Conservation (phyloP, 2,329 filamentous ascomycete species). For the Geosmithia putterillii region DNA sequence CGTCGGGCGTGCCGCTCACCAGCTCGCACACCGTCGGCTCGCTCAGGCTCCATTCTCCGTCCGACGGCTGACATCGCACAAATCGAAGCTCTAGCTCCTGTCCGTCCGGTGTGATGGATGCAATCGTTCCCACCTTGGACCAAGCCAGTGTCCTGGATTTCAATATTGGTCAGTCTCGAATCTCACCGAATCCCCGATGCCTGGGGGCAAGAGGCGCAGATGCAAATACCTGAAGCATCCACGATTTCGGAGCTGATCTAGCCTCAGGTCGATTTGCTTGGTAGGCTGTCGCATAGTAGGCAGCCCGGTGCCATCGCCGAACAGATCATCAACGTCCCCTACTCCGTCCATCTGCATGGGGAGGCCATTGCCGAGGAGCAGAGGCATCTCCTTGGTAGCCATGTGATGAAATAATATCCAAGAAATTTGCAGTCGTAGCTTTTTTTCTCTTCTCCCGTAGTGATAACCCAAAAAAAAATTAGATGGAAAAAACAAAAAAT, state of each 20-base stretch:
- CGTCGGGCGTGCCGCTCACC: slow-evolving; percentile 49
- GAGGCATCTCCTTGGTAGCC: slow-evolving; percentile 21
- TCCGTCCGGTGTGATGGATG: slow-evolving; percentile 64
- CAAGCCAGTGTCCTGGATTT: slow-evolving; percentile 61
- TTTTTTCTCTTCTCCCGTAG: neutral
- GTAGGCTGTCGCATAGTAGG: slow-evolving; percentile 31
- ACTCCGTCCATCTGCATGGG: slow-evolving; percentile 43
- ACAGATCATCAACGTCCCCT: slow-evolving; percentile 60
- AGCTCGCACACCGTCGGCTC: slow-evolving; percentile 54
- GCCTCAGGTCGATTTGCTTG: slow-evolving; percentile 57
- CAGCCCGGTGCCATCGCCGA: slow-evolving; percentile 53
- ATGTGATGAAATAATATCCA: neutral
- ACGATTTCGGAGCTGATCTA: slow-evolving; percentile 63
- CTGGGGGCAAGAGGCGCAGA: neutral
- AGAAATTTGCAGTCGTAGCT: neutral
- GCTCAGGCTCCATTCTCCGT: slow-evolving; percentile 66
- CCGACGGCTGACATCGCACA: slow-evolving; percentile 53
- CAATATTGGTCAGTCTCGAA: slow-evolving; percentile 5
- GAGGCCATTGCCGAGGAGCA: slow-evolving; percentile 29
- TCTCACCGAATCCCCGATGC: neutral
- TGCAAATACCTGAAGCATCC: slow-evolving; percentile 69
- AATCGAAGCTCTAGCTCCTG: slow-evolving; percentile 59
- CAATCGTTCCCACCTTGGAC: slow-evolving; percentile 80
- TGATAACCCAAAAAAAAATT: no score
- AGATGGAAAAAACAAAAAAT: no score